A percentile compares a stretch with the other conserved stretches of the same genome.
These are phyloP conservation scores for Phialophora macrospora DNA, from an alignment of 2,329 filamentous ascomycete genomes.

Conservation along the genomic window DNA sequence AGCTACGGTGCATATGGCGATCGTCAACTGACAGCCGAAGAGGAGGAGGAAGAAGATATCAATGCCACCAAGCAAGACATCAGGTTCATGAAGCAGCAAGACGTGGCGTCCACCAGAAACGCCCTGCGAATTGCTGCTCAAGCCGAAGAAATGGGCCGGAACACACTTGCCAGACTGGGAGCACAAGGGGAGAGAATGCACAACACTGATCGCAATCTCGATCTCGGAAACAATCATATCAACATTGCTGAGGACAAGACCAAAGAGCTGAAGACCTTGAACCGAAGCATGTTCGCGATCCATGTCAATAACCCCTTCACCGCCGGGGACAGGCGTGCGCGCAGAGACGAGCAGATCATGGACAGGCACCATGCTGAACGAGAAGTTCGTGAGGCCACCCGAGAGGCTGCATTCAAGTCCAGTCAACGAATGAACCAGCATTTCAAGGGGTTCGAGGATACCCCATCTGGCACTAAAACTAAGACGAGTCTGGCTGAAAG, in stretches of 20 bases:
- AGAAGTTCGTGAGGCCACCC: slow-evolving; percentile 61
- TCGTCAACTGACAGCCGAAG: slow-evolving; percentile 79
- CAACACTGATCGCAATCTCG: slow-evolving; percentile 81
- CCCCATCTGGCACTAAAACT: slow-evolving; percentile 55
- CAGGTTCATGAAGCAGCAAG: slow-evolving; percentile 75
- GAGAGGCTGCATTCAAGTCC: slow-evolving; percentile 57
- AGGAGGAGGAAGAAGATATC: slow-evolving; percentile 75
- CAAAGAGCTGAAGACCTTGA: slow-evolving; percentile 80
- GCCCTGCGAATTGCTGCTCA: slow-evolving; percentile 70
- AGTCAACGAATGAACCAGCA: slow-evolving; percentile 67
- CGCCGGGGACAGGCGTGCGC: slow-evolving; percentile 65
- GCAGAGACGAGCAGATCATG: slow-evolving; percentile 70
- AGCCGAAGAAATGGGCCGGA: slow-evolving; percentile 71
- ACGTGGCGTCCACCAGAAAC: slow-evolving; percentile 73
- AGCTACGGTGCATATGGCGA: slow-evolving; percentile 63
- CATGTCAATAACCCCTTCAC: slow-evolving; percentile 81
- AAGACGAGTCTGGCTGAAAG: slow-evolving; percentile 63
- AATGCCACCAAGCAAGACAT: slow-evolving; percentile 75
- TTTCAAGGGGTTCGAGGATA: slow-evolving; percentile 66
- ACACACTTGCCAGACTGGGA: slow-evolving; percentile 73
- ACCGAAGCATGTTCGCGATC: slow-evolving; percentile 88
- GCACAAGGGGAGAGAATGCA: slow-evolving; percentile 80
- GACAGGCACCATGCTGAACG: slow-evolving; percentile 66
- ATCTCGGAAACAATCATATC: slow-evolving; percentile 77
- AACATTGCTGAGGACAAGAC: slow-evolving; percentile 78